A percentile compares a stretch with the other conserved stretches of the same genome.
Conservation (phyloP, 2,329 filamentous ascomycete genomes). For the Curvularia sp. region DNA sequence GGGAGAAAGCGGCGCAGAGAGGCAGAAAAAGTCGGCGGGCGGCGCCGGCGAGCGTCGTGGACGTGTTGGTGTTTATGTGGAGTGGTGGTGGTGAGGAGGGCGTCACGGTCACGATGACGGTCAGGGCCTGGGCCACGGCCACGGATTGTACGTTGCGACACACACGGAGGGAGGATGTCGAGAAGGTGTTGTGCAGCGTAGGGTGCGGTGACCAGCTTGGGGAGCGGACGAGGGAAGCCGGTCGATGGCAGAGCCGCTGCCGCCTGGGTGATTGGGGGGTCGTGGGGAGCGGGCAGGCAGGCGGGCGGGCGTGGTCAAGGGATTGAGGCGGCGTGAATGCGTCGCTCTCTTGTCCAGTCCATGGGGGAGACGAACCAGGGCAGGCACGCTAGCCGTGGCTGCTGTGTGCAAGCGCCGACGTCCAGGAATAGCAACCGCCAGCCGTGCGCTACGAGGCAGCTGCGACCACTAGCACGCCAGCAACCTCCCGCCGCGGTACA, state of each 20-base stretch:
- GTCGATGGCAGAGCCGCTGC: conserved; percentile 35
- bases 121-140: background rate
- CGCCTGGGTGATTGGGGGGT: conserved; percentile 28
- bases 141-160: conserved; percentile 21
- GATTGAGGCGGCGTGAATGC: conserved; percentile 30
- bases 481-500: conserved; percentile 1
- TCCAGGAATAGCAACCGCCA: conserved; percentile 22
- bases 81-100: conserved; percentile 10
- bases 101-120: conserved; percentile 3
- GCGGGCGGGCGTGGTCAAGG: conserved; percentile 16
- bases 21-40: conserved; percentile 25
- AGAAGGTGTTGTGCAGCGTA: background rate
- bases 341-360: conserved; percentile 31
- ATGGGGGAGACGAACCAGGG: conserved; percentile 29
- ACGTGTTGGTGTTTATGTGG: background rate
- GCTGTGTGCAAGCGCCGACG: conserved; percentile 22
- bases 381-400: conserved; percentile 15
- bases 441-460: conserved; percentile 21
- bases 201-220: conserved; percentile 30
- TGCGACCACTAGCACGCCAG: conserved; percentile 26
- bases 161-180: background rate
- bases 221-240: conserved; percentile 30
- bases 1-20: conserved; percentile 32
- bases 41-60: conserved; percentile 15
- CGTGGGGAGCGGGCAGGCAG: conserved; percentile 17